Conservation (phyloP, 352 stramenopile species). For the Phytophthora sojae region DNA sequence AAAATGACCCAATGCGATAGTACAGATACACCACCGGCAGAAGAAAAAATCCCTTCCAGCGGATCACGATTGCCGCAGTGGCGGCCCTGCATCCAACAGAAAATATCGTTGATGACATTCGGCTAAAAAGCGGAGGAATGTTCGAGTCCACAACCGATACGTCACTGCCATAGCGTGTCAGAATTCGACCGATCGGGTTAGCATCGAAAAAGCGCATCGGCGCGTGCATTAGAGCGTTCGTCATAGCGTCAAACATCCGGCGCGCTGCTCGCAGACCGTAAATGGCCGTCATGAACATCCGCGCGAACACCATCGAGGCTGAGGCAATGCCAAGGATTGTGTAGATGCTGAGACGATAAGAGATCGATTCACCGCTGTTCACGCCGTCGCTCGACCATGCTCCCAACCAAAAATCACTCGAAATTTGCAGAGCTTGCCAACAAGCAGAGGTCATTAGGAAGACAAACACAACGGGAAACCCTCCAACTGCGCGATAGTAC, state of each 20-base stretch:
- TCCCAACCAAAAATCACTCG: conserved; percentile 90
- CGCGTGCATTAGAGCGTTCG: conserved; percentile 83
- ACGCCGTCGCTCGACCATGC: conserved; percentile 82
- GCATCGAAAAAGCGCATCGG: conserved; percentile 94
- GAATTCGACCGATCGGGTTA: conserved; percentile 89
- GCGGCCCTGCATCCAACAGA: conserved; percentile 76
- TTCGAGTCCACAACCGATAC: conserved; percentile 92
- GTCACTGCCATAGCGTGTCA: conserved; percentile 92
- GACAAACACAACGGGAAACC: conserved; percentile 40
- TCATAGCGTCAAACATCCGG: conserved; percentile 91
- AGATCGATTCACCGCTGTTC: conserved; percentile 14
- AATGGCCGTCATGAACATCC: conserved; percentile 50
- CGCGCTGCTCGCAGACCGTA: conserved; percentile 55
- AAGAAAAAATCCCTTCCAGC: conserved; percentile 82
- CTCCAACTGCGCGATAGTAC: conserved; percentile 54
- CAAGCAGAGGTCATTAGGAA: conserved; percentile 65
- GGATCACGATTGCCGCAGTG: conserved; percentile 87
- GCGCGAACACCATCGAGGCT: conserved; percentile 51
- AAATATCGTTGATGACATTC: conserved; percentile 74
- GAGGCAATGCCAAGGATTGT: conserved; percentile 43
- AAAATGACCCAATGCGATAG: conserved; percentile 55
- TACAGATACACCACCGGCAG: conserved; percentile 88
- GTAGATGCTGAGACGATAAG: conserved; percentile 57
- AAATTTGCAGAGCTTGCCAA: conserved; percentile 83
- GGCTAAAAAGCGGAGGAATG: conserved; percentile 52